Conservation (phyloP, 345 rosid species). For the Syzygium aqueum region DNA sequence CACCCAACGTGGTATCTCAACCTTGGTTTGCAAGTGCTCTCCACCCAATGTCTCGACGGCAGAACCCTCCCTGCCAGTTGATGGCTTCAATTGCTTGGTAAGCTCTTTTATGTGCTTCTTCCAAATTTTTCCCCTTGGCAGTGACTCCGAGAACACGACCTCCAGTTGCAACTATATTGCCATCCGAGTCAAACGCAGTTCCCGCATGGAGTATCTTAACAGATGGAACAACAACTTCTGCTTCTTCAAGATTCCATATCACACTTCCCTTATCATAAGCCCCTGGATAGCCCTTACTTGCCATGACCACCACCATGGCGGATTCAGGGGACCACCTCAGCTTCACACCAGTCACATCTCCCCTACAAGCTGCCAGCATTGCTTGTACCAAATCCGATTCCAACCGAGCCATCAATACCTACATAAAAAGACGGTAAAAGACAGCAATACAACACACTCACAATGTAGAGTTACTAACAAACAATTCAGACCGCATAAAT, state of each 20-base stretch:
- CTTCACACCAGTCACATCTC: constrained; percentile 49
- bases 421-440: neutral
- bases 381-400: constrained; percentile 79
- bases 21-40: constrained; percentile 49
- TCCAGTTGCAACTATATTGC: constrained; percentile 58
- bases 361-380: constrained; percentile 75
- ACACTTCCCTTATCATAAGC: constrained; percentile 65
- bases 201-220: constrained; percentile 78
- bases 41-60: constrained; percentile 76
- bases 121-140: constrained; percentile 62
- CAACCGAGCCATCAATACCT: constrained; percentile 82
- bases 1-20: neutral
- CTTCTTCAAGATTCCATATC: constrained; percentile 69
- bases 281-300: constrained; percentile 90
- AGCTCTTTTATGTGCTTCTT: constrained; percentile 66
- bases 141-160: constrained; percentile 92
- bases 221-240: constrained; percentile 45
- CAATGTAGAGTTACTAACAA: neutral
- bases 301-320: constrained; percentile 95
- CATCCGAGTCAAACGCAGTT: constrained; percentile 51
- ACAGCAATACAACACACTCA: neutral
- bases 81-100: constrained; percentile 58
- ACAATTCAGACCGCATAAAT: neutral
- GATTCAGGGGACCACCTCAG: constrained; percentile 81
- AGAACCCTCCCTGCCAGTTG: constrained; percentile 86